Percentiles rank a stretch among this genome's conserved stretches.
Evolutionary conservation across 2,329 filamentous ascomycete genomes (phyloP).

Genomic region (Epichloe gansuensis): DNA sequence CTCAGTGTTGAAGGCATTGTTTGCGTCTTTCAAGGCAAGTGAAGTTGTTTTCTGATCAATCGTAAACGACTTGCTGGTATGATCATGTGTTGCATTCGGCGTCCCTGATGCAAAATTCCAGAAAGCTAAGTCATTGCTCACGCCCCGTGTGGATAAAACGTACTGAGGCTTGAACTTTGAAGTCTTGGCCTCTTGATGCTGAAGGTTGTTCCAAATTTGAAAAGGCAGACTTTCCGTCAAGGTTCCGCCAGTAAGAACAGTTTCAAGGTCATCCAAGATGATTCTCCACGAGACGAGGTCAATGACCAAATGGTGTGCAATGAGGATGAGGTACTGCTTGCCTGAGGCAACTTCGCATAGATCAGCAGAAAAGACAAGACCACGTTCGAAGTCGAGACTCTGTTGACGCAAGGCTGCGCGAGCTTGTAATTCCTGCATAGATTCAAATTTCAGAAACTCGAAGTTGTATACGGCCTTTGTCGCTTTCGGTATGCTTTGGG

Average conservation of each 20-base stretch:
- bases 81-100: conserved; percentile 1
- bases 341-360: conserved; percentile 2
- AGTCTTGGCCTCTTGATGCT: conserved; percentile 17
- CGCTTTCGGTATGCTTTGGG: not conserved
- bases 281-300: conserved; percentile 35
- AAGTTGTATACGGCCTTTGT: not conserved
- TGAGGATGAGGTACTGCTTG: conserved; percentile 17
- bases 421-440: not conserved
- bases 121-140: not conserved
- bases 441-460: not conserved
- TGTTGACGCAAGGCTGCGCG: not conserved
- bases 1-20: conserved; percentile 11
- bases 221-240: not conserved
- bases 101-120: not conserved
- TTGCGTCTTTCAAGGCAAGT: conserved; percentile 3
- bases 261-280: conserved; percentile 31
- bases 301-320: conserved; percentile 26
- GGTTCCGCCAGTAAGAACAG: conserved; percentile 16
- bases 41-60: conserved; percentile 4
- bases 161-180: not conserved
- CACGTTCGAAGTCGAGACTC: not conserved
- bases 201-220: conserved; percentile 22
- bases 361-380: conserved; percentile 3
- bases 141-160: not conserved
- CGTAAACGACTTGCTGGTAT: not conserved